A percentile compares a stretch with the other conserved stretches of the same genome.
phyloP scores from a whole-genome alignment of 257 asterid genomes.

The Buddleja alternifolia region DNA sequence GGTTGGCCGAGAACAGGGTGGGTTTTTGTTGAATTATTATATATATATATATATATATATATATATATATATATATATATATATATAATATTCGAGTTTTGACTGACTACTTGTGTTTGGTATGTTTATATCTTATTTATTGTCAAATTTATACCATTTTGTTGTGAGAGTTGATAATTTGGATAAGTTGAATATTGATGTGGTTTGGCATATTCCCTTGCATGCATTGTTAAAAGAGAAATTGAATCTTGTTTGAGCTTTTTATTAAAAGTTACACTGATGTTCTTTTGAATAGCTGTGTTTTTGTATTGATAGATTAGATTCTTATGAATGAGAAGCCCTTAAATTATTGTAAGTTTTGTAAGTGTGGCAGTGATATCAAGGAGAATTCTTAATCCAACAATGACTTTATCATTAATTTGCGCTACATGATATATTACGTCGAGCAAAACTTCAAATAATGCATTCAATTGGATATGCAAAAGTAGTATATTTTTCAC shows the following conservation, averaged over 20 bases:
- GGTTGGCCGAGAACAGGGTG: constrained; percentile 62
- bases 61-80: no score
- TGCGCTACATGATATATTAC: neutral
- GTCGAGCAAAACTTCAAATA: neutral
- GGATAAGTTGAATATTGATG: neutral
- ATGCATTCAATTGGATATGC: neutral
- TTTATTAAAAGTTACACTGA: neutral
- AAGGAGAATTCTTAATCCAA: neutral
- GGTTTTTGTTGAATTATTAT: constrained; percentile 16
- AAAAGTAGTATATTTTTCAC: neutral
- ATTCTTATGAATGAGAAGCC: neutral
- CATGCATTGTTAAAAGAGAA: neutral
- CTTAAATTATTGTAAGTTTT: neutral
- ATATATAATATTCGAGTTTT: neutral
- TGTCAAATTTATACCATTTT: neutral
- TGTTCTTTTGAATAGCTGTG: neutral
- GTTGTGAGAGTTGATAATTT: neutral
- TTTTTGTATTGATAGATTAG: neutral
- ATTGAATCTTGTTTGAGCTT: neutral
- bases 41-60: no score
- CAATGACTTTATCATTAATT: neutral
- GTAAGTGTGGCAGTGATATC: neutral
- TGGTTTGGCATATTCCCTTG: neutral
- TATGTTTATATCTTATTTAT: neutral
- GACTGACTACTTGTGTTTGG: neutral